These are phyloP conservation scores for Asterophora parasitica DNA, from an alignment of 768 basidiomycete species.

Conservation along the genomic window DNA sequence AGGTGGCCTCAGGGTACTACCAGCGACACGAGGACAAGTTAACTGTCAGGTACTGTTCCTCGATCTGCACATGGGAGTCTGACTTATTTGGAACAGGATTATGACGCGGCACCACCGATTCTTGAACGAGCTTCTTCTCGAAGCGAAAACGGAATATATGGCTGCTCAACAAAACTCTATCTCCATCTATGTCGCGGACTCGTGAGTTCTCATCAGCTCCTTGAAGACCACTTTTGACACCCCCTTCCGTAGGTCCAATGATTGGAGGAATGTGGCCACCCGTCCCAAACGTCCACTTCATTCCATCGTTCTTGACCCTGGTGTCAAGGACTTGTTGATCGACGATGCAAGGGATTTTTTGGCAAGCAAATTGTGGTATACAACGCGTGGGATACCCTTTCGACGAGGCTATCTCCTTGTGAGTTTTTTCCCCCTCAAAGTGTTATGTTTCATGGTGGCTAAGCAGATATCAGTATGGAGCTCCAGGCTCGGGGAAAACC, in stretches of 20 bases:
- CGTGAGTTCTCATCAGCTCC: constrained; percentile 19
- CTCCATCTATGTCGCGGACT: constrained; percentile 37
- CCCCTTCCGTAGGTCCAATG: constrained; percentile 35
- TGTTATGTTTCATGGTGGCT: constrained; percentile 29
- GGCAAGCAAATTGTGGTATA: constrained; percentile 65
- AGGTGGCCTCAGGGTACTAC: constrained; percentile 8
- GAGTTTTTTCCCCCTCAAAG: constrained; percentile 4
- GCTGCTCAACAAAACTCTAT: constrained; percentile 36
- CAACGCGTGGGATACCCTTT: constrained; percentile 75
- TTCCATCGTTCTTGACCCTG: constrained; percentile 69
- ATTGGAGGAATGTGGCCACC: constrained; percentile 47
- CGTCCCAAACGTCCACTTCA: constrained; percentile 59
- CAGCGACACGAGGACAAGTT: constrained; percentile 11
- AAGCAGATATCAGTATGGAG: constrained; percentile 48
- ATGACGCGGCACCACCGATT: constrained; percentile 33
- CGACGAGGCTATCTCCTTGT: constrained; percentile 67
- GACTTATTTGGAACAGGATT: constrained; percentile 26
- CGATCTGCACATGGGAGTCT: not conserved
- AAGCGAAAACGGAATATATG: constrained; percentile 36
- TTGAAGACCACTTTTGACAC: constrained; percentile 39
- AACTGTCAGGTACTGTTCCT: constrained; percentile 13
- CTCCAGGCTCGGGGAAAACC: constrained; percentile 74
- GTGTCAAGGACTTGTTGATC: constrained; percentile 58
- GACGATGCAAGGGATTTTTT: constrained; percentile 72
- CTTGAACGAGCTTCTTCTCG: constrained; percentile 35